Evolutionary conservation across 805 yeast species (phyloP).

Genomic region (Candida pseudoglaebosa): DNA sequence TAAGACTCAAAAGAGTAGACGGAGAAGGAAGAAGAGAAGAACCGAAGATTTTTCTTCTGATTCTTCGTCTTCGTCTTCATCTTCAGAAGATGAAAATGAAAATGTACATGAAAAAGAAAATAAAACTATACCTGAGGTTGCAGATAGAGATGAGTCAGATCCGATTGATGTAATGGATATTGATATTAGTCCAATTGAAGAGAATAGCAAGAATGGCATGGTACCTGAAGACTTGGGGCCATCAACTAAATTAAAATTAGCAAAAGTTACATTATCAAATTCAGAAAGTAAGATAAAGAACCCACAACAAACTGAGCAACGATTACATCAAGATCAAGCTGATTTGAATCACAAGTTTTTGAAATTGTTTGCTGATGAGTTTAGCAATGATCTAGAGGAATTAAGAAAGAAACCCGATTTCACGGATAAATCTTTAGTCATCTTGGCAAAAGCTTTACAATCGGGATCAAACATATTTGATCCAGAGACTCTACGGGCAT

Average conservation of each 20-base stretch:
- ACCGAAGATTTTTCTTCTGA: conserved; percentile 66
- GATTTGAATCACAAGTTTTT: conserved; percentile 50
- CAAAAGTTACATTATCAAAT: conserved; percentile 21
- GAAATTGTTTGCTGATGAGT: conserved; percentile 51
- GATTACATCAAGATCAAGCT: conserved; percentile 19
- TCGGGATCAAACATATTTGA: conserved; percentile 59
- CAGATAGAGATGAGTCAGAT: conserved; percentile 17
- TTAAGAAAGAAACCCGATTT: conserved; percentile 65
- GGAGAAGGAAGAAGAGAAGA: conserved; percentile 78
- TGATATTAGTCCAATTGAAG: conserved; percentile 6
- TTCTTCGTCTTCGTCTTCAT: conserved; percentile 45
- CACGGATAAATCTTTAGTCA: conserved; percentile 48
- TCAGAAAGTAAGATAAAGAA: conserved; percentile 11
- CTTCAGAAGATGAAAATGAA: conserved; percentile 10
- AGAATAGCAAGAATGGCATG: background rate
- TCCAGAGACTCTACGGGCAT: conserved; percentile 40
- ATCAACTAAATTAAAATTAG: conserved; percentile 1
- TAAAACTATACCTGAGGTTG: background rate
- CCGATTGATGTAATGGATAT: conserved; percentile 15
- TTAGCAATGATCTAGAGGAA: conserved; percentile 58
- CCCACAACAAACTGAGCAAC: conserved; percentile 10
- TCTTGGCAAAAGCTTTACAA: conserved; percentile 55
- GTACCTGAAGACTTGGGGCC: conserved; percentile 3
- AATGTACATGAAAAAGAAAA: conserved; percentile 10
- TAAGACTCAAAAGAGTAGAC: conserved; percentile 11